phyloP scores from a whole-genome alignment of 2,329 filamentous ascomycete species.

The Epichloe amarillans region DNA sequence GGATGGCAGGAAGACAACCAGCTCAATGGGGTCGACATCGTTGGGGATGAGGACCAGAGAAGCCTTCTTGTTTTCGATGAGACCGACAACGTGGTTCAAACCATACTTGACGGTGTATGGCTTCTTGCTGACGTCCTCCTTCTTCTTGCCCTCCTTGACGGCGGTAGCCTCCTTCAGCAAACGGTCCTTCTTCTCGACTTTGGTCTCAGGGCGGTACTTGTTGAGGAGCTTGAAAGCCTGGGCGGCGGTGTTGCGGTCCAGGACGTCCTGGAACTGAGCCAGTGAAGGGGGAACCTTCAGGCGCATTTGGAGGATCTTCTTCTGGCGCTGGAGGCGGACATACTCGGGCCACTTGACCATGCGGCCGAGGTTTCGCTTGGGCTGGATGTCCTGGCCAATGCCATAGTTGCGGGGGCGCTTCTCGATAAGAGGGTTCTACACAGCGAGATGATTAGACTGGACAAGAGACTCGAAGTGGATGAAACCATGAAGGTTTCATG shows the following conservation, averaged over 20 bases:
- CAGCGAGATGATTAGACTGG: not conserved
- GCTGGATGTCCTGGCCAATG: constrained; percentile 98
- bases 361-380: constrained; percentile 84
- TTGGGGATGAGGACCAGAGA: constrained; percentile 96
- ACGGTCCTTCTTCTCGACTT: constrained; percentile 99
- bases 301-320: constrained; percentile 94
- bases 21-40: constrained; percentile 98
- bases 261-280: constrained; percentile 93
- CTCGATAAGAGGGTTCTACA: constrained; percentile 97
- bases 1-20: constrained; percentile 97
- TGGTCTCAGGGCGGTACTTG: constrained; percentile 99
- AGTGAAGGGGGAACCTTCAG: constrained; percentile 97
- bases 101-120: constrained; percentile 99
- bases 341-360: constrained; percentile 99
- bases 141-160: constrained; percentile 98
- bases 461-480: not conserved
- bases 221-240: constrained; percentile 98
- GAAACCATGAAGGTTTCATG: not conserved
- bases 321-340: constrained; percentile 89
- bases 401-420: constrained; percentile 92
- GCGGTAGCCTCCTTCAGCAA: constrained; percentile 96
- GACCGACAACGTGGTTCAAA: constrained; percentile 96
- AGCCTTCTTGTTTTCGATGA: constrained; percentile 99
- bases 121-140: constrained; percentile 99
- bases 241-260: constrained; percentile 91